Base-by-base conservation (phyloP, 176 grass and related monocot genomes). In the barley (Hordeum vulgare) region DNA sequence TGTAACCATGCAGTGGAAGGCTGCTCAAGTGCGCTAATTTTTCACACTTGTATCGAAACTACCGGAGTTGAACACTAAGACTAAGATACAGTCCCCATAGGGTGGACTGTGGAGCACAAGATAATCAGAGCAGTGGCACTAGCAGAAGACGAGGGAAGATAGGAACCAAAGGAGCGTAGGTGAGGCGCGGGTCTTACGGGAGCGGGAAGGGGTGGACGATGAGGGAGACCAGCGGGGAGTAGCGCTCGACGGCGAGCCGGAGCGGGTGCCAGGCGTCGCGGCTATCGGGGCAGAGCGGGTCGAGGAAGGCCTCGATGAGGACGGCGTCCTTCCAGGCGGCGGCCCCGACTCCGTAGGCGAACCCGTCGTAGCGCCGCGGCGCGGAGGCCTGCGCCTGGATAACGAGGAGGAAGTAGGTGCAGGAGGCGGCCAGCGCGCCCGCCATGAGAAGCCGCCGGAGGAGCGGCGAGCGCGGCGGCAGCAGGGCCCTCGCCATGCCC, bases 161-260 rank as follows among this genome's bases (percentile, higher is more conserved):
- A 12, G 0, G 5, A 33, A 25, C 14, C 23, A 41, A 44, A 23
- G 39, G 25, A 41, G 45, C 8, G 4, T 12, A 0, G 31, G 29
- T 20, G 45, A 1, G 58, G n/a, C 9, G 26, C 14, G 51, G 51
- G 1, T 53, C 87, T 93, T 86, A 98, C 96, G 93, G 96, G 34
- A 98, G 91, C 5, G 96, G 96, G 75, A 98, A 98, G 45, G 96
- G 96, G 74, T 98, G 93, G 78, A 95, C 91, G 81, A 98, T 90
- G 76, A 95, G 84, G 3, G 91, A 93, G 67, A 95, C 78, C 17
- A 77, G 68, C 21, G 87, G 79, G 23, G 86, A 75, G 81, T 86
- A 98, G 21, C 78, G 77, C 66, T 95, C 87, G 31, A 98, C 81
- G 14, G 79, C 85, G 80, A 75, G 80, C 91, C 83, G 90, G 77